Evolutionary conservation across 306 rosid genomes (phyloP).

Genomic region (Prunus davidiana): DNA sequence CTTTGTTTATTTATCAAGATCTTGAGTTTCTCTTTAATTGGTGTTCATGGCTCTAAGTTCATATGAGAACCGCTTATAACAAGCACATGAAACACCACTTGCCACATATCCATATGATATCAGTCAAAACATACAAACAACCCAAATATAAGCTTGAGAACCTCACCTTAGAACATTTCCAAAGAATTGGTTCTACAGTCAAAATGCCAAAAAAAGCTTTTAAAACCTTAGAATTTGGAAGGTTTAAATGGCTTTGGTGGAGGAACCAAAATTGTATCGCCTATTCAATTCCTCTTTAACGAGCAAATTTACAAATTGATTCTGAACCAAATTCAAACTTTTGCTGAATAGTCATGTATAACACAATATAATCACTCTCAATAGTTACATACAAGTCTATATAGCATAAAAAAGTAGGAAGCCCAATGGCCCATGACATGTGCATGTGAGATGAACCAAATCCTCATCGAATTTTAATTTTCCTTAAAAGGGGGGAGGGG

Average conservation of each 20-base stretch:
- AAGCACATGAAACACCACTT: background rate
- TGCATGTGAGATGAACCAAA: background rate
- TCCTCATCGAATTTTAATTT: background rate
- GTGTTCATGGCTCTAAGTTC: background rate
- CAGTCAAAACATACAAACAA: background rate
- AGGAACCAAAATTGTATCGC: background rate
- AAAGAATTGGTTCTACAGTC: background rate
- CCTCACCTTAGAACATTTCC: background rate
- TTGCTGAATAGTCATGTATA: background rate
- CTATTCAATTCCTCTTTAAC: background rate
- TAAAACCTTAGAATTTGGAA: background rate
- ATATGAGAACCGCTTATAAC: background rate
- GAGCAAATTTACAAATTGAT: background rate
- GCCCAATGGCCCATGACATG: background rate
- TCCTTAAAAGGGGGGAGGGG: too few species aligned
- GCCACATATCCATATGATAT: background rate
- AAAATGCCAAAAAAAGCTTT: background rate
- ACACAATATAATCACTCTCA: background rate
- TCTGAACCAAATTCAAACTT: background rate
- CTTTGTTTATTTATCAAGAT: background rate
- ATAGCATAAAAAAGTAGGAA: background rate
- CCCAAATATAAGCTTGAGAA: background rate
- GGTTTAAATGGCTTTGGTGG: background rate
- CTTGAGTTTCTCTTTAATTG: background rate
- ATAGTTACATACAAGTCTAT: background rate